These are phyloP conservation scores for Rhodotorula sp. DNA, from an alignment of 1,284 basidiomycete genomes.

Conservation along the genomic window DNA sequence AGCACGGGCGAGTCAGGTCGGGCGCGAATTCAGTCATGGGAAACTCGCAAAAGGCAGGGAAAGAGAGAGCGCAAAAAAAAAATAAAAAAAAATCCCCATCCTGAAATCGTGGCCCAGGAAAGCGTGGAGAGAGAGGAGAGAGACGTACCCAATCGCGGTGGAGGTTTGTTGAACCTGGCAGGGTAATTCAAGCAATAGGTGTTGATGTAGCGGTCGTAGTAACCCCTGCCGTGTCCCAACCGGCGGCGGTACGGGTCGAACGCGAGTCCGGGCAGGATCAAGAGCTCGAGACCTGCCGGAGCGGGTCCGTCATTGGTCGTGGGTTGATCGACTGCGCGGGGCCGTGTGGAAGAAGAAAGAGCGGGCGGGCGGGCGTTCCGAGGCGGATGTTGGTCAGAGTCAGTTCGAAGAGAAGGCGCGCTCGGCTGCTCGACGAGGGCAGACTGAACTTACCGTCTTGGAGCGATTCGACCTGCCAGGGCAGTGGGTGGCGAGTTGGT, in stretches of 20 bases:
- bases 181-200: conserved; percentile 19
- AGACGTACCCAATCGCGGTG: conserved; percentile 30
- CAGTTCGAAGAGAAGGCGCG: not conserved
- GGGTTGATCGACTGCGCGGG: conserved; percentile 4
- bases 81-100: too few relatives aligned
- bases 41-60: too few relatives aligned
- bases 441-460: conserved; percentile 23
- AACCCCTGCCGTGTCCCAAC: conserved; percentile 52
- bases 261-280: conserved; percentile 51
- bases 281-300: conserved; percentile 48
- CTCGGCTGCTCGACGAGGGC: too few relatives aligned
- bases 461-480: conserved; percentile 15
- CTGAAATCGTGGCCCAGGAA: too few relatives aligned
- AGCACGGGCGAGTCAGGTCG: too few relatives aligned
- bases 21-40: too few relatives aligned
- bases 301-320: not conserved
- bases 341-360: not conserved
- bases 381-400: not conserved
- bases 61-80: too few relatives aligned
- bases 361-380: too few relatives aligned
- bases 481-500: not conserved
- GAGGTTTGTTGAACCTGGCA: conserved; percentile 8
- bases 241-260: conserved; percentile 49
- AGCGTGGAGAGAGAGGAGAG: not conserved
- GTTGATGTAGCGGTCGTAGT: conserved; percentile 49